Conservation (phyloP, 192 early-diverging fungal genomes). For the Coemansia sp. region DNA sequence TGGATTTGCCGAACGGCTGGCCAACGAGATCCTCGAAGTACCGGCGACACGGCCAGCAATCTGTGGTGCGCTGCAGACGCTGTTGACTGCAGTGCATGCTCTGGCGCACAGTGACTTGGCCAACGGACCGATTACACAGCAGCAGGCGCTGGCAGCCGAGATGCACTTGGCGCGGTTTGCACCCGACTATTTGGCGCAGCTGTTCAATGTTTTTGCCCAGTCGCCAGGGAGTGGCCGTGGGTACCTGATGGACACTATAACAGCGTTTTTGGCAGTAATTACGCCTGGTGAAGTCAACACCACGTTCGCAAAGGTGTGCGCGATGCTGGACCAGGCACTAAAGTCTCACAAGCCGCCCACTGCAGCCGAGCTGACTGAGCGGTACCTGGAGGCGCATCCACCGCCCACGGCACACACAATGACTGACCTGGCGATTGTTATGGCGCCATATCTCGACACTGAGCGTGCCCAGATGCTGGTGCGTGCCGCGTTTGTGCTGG, state of each 20-base stretch:
- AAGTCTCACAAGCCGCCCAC: slow-evolving; percentile 56
- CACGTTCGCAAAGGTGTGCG: slow-evolving; percentile 65
- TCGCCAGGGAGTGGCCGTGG: slow-evolving; percentile 63
- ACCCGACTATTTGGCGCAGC: slow-evolving; percentile 68
- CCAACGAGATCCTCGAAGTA: slow-evolving; percentile 70
- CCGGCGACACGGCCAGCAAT: slow-evolving; percentile 77
- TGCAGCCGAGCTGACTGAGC: slow-evolving; percentile 54
- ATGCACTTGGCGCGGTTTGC: slow-evolving; percentile 65
- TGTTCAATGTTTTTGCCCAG: slow-evolving; percentile 78
- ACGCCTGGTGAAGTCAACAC: slow-evolving; percentile 60
- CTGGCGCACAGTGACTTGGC: slow-evolving; percentile 23
- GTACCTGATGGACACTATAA: slow-evolving; percentile 69
- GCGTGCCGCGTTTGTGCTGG: slow-evolving; percentile 46
- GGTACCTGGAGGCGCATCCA: slow-evolving; percentile 54
- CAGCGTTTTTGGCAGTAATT: slow-evolving; percentile 65
- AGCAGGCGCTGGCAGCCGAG: slow-evolving; percentile 60
- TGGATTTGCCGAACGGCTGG: slow-evolving; percentile 69
- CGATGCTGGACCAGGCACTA: slow-evolving; percentile 60
- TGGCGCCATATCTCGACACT: slow-evolving; percentile 73
- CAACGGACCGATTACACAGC: slow-evolving; percentile 50
- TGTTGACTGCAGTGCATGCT: slow-evolving; percentile 54
- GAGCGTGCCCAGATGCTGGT: slow-evolving; percentile 64
- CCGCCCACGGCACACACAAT: slow-evolving; percentile 83
- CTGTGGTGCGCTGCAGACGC: slow-evolving; percentile 67
- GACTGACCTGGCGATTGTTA: slow-evolving; percentile 77